Percentiles rank a stretch among this genome's conserved stretches.
These are phyloP conservation scores for Firmiana major DNA, from an alignment of 345 rosid species.

Conservation along the genomic window DNA sequence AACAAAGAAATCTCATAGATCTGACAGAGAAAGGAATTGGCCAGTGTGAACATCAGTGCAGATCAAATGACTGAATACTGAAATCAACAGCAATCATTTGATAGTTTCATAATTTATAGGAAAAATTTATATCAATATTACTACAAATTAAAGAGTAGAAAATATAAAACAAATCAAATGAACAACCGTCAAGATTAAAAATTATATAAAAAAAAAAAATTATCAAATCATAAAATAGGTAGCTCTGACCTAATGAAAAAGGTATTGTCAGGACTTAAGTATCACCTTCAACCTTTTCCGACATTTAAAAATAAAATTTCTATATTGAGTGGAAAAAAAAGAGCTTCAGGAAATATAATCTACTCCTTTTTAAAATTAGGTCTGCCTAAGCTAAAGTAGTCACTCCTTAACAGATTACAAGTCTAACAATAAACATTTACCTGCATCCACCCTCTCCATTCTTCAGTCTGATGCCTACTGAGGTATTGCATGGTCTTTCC, in stretches of 20 bases:
- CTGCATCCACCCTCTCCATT: constrained; percentile 99
- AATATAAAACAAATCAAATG: background rate
- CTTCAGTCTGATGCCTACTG: constrained; percentile 93
- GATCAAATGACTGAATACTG: background rate
- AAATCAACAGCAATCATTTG: background rate
- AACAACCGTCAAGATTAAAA: background rate
- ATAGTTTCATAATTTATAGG: background rate
- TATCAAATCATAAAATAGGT: background rate
- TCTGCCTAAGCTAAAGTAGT: background rate
- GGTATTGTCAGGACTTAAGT: background rate
- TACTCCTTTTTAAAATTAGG: background rate
- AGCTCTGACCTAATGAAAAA: background rate
- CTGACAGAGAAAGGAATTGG: background rate
- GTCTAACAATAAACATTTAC: constrained; percentile 41
- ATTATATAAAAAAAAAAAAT: background rate
- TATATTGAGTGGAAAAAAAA: background rate
- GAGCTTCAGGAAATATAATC: background rate
- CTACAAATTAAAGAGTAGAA: background rate
- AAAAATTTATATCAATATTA: background rate
- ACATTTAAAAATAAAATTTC: background rate
- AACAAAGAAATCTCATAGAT: constrained; percentile 2
- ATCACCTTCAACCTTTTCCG: background rate
- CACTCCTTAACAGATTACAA: background rate
- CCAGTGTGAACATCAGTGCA: background rate
- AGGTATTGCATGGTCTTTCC: constrained; percentile 84